Evolutionary conservation across 2,329 filamentous ascomycete genomes (phyloP).

Genomic region (Cladosporium oxysporum): DNA sequence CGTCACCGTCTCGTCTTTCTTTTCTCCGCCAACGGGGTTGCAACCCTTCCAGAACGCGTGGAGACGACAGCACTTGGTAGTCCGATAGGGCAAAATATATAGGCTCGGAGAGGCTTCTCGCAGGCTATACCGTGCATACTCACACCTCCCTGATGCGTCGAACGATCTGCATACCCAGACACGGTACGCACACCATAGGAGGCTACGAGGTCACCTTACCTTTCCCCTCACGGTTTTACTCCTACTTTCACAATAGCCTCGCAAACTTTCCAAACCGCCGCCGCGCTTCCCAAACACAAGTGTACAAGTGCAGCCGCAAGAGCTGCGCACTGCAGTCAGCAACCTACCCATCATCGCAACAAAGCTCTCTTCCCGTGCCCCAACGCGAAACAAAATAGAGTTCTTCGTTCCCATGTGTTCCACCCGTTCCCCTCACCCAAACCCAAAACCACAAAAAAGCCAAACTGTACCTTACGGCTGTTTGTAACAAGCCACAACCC

Average conservation of each 20-base stretch:
- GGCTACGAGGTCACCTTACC: neutral
- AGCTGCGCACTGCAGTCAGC: neutral
- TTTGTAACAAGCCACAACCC: neutral
- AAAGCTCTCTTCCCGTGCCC: neutral
- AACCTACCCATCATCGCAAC: neutral
- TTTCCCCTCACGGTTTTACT: neutral
- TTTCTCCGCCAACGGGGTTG: conserved; percentile 1
- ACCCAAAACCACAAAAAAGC: neutral
- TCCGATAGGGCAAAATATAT: neutral
- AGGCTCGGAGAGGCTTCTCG: neutral
- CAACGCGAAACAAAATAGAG: neutral
- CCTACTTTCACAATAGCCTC: neutral
- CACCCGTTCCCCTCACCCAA: neutral
- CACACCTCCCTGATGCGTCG: neutral
- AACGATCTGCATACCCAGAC: neutral
- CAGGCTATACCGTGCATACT: too few relatives aligned
- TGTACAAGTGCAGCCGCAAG: neutral
- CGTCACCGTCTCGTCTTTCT: neutral
- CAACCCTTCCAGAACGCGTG: neutral
- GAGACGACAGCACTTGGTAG: neutral
- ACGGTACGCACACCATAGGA: neutral
- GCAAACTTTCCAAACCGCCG: neutral
- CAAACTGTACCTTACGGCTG: neutral
- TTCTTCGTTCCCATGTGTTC: neutral
- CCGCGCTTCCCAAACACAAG: neutral